Conservation (phyloP, 306 rosid genomes). For the Glycine soja region DNA sequence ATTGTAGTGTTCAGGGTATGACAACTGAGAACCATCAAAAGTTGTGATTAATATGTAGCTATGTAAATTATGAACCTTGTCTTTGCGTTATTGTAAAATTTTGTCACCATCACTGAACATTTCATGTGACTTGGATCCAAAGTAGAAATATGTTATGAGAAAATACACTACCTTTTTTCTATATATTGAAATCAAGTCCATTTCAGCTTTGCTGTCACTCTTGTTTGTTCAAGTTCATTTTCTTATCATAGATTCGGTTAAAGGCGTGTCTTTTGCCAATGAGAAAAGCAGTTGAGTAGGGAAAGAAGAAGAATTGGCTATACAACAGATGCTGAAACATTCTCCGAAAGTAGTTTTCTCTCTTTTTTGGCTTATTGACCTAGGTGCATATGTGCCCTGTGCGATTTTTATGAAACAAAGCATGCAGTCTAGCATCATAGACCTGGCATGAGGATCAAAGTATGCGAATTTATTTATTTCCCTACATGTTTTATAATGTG, state of each 20-base stretch:
- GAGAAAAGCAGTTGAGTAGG: neutral
- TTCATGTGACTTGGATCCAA: neutral
- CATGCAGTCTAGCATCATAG: slow-evolving; percentile 17
- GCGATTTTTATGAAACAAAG: neutral
- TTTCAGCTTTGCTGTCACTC: slow-evolving; percentile 16
- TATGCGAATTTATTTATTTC: neutral
- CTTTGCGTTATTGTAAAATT: slow-evolving; percentile 1
- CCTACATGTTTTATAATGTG: neutral
- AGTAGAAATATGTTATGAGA: neutral
- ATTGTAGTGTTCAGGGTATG: neutral
- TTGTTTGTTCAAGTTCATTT: slow-evolving; percentile 19
- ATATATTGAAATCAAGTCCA: neutral
- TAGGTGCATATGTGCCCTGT: too few relatives aligned
- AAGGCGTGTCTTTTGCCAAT: neutral
- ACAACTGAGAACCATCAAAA: neutral
- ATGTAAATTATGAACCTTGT: too few relatives aligned
- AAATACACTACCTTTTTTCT: neutral
- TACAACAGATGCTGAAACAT: slow-evolving; percentile 3
- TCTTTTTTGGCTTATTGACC: too few relatives aligned
- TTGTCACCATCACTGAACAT: neutral
- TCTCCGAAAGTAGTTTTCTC: neutral
- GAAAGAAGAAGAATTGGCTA: neutral
- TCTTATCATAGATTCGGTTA: neutral
- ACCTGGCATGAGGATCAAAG: neutral
- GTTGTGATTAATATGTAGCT: too few relatives aligned